Base-by-base conservation (phyloP, 768 basidiomycete genomes). In the Agaricus bisporus region DNA sequence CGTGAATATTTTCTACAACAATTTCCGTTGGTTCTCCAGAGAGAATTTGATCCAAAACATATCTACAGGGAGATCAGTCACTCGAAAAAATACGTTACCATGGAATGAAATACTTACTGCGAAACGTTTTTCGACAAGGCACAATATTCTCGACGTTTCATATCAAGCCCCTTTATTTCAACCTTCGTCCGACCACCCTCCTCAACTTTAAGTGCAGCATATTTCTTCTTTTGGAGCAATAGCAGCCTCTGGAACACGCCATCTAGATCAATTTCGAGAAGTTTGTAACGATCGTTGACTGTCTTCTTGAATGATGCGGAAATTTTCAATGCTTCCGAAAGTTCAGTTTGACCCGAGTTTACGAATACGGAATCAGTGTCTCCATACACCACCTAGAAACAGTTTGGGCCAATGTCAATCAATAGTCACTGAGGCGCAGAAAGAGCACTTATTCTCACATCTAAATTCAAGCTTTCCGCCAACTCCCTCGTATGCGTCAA, bases 301-400 rank as follows among this genome's bases (percentile, higher is more conserved):
- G 86, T 86, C 66, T 92, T 94, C 73, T 98, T 98, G 79, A 99
- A 89, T 37, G 87, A 83, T 4, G 81, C 81, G 2, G 95, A 94
- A 50, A 95, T 97, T 70, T 88, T 89, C 48, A 95, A 75, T 2
- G 97, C 97, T 44, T 95, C 88, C 0, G 85, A 79, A 22, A 95
- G 81, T 41, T 94, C 90, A 0, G 84, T 88, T 26, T 88, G 91
- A 61, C 94, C 92, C 3, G 97, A 94, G 69, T 99, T 98, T 59
- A 99, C 89, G 67, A 99, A 98, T 51, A 99, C 91, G 0, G 97
- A 99, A 67, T 99, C 97, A 0, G 97, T 99, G 64, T 99, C 97
- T 59, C 97, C 97, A 61, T 99, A 99, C 8, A 99, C 87, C 61
- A 99, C 95, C 95, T 99, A 56, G n/a, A n/a, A 18, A n/a, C 1